Percentiles rank a stretch among this genome's conserved stretches.
phyloP scores from a whole-genome alignment of 805 yeast genomes.

The Blastobotrys chiropterorum region DNA sequence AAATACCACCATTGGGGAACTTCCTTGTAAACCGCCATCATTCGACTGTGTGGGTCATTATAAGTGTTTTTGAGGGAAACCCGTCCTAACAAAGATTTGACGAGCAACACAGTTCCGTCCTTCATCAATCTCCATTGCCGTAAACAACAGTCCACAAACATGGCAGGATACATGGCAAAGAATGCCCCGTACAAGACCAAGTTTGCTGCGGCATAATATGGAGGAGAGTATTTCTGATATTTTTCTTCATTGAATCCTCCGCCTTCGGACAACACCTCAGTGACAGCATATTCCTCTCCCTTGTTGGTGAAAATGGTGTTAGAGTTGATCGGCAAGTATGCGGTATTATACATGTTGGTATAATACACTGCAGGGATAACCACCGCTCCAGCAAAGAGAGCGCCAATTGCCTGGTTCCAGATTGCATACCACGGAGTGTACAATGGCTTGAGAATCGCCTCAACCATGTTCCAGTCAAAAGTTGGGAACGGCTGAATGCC shows the following conservation, averaged over 20 bases:
- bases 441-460: constrained; percentile 41
- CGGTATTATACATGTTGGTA: constrained; percentile 52
- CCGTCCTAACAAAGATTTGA: constrained; percentile 6
- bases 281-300: constrained; percentile 45
- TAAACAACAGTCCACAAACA: constrained; percentile 37
- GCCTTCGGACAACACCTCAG: constrained; percentile 33
- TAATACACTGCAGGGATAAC: constrained; percentile 45
- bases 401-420: constrained; percentile 30
- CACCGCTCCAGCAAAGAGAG: constrained; percentile 43
- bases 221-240: constrained; percentile 48
- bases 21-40: constrained; percentile 52
- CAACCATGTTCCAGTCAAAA: constrained; percentile 36
- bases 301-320: constrained; percentile 47
- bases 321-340: constrained; percentile 56
- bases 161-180: constrained; percentile 48
- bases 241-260: constrained; percentile 38
- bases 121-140: constrained; percentile 6
- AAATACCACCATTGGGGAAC: constrained; percentile 74
- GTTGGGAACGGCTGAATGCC: constrained; percentile 38
- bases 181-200: constrained; percentile 48
- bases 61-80: constrained; percentile 8
- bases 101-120: background rate
- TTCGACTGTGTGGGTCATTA: constrained; percentile 21
- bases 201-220: constrained; percentile 52
- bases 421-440: constrained; percentile 58